phyloP scores from a whole-genome alignment of 1,139 yeast species.

The Yamadazyma atlantica region DNA sequence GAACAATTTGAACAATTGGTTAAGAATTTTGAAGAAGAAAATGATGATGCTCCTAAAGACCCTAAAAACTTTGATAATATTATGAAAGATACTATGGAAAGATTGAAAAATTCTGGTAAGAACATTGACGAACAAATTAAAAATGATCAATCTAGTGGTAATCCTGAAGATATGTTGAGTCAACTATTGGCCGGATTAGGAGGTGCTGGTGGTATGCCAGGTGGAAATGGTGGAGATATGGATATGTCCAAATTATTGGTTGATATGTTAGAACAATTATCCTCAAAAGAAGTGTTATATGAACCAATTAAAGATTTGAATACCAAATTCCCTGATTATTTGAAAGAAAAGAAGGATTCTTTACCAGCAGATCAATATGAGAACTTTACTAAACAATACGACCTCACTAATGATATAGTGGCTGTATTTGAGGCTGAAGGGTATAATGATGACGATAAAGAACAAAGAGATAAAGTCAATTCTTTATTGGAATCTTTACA shows the following conservation, averaged over 20 bases:
- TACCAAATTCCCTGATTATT: constrained; percentile 64
- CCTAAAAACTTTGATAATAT: constrained; percentile 64
- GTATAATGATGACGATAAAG: constrained; percentile 52
- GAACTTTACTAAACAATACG: constrained; percentile 56
- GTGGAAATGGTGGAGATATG: constrained; percentile 48
- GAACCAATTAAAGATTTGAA: constrained; percentile 86
- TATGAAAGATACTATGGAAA: constrained; percentile 76
- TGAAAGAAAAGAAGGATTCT: constrained; percentile 47
- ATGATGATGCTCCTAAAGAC: constrained; percentile 30
- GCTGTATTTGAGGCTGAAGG: constrained; percentile 55
- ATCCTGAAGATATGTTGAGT: constrained; percentile 60
- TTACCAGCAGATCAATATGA: constrained; percentile 48
- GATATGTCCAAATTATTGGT: constrained; percentile 65
- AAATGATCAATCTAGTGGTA: constrained; percentile 43
- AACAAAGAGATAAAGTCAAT: constrained; percentile 54
- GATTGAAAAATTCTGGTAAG: constrained; percentile 69
- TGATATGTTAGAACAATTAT: constrained; percentile 80
- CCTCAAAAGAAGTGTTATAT: constrained; percentile 82
- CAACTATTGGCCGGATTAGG: constrained; percentile 53
- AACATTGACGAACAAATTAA: constrained; percentile 63
- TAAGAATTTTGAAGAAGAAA: constrained; percentile 43
- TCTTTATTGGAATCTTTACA: constrained; percentile 66
- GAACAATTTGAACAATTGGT: constrained; percentile 52
- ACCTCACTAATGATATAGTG: constrained; percentile 52
- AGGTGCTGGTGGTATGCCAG: constrained; percentile 42